Conservation (phyloP, 2,329 filamentous ascomycete species). For the Pseudogymnoascus sp. region DNA sequence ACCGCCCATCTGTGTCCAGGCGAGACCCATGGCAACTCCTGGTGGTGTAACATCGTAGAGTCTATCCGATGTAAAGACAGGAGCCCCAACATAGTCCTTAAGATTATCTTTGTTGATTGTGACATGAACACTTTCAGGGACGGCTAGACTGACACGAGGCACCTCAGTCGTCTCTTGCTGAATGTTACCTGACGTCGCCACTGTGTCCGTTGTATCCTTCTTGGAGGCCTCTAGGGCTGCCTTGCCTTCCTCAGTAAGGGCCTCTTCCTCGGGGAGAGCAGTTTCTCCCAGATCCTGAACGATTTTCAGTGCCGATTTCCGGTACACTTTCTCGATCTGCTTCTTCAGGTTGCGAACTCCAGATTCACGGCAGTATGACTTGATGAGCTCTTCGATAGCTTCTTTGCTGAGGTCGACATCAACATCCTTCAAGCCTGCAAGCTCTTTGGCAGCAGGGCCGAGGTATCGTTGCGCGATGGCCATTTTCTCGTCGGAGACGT, state of each 20-base stretch:
- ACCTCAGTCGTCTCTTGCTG: conserved; percentile 53
- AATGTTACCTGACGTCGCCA: conserved; percentile 49
- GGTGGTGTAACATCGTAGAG: conserved; percentile 90
- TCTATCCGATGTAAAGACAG: conserved; percentile 90
- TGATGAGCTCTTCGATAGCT: conserved; percentile 94
- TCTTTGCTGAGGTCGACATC: conserved; percentile 81
- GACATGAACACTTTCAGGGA: conserved; percentile 82
- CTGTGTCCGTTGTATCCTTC: conserved; percentile 57
- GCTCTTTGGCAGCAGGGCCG: conserved; percentile 86
- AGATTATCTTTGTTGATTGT: conserved; percentile 82
- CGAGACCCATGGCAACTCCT: conserved; percentile 94
- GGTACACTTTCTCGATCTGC: conserved; percentile 98
- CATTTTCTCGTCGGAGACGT: conserved; percentile 98
- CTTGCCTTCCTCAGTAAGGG: conserved; percentile 80
- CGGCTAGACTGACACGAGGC: conserved; percentile 69
- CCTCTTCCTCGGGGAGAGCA: conserved; percentile 70
- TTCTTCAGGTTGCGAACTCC: conserved; percentile 98
- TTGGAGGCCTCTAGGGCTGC: conserved; percentile 62
- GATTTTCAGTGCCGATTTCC: conserved; percentile 94
- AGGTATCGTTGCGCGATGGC: conserved; percentile 93
- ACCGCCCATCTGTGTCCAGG: conserved; percentile 96
- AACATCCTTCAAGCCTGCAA: conserved; percentile 82
- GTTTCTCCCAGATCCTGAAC: conserved; percentile 90
- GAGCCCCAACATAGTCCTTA: conserved; percentile 93
- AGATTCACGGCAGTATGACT: conserved; percentile 95